Percentiles rank a stretch among this genome's conserved stretches.
These are phyloP conservation scores for Scutellaria barbata DNA, from an alignment of 257 asterid genomes.

Conservation along the genomic window DNA sequence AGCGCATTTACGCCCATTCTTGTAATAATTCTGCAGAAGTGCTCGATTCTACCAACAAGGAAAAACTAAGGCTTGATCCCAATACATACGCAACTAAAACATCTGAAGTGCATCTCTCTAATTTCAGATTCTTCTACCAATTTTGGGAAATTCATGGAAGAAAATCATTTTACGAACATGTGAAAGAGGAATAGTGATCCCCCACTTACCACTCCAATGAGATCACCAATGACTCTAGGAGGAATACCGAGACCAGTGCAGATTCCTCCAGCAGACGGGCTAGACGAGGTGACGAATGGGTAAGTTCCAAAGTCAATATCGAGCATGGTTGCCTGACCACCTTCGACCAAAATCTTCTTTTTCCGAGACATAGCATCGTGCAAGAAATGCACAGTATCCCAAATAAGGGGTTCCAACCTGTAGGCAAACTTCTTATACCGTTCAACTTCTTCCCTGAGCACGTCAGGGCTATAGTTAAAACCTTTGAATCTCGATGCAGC, in stretches of 20 bases:
- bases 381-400: conserved; percentile 88
- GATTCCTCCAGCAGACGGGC: conserved; percentile 99
- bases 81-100: background rate
- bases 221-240: conserved; percentile 90
- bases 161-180: background rate
- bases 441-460: conserved; percentile 90
- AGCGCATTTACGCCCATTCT: too few relatives aligned
- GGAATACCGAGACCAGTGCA: conserved; percentile 99
- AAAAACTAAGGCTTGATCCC: too few relatives aligned
- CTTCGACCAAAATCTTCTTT: conserved; percentile 86
- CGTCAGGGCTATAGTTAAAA: conserved; percentile 73
- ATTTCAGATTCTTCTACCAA: background rate
- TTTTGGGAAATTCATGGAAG: conserved; percentile 11
- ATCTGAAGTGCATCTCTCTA: background rate
- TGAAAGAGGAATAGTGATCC: background rate
- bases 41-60: background rate
- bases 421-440: conserved; percentile 74
- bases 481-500: conserved; percentile 84
- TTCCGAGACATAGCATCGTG: conserved; percentile 72
- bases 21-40: conserved; percentile 5
- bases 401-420: conserved; percentile 84
- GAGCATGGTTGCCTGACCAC: conserved; percentile 99
- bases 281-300: conserved; percentile 94
- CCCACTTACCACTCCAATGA: conserved; percentile 88
- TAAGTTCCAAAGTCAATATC: conserved; percentile 97